Conservation (phyloP, 148 eudicot genomes). For the Chenopodium formosanum region DNA sequence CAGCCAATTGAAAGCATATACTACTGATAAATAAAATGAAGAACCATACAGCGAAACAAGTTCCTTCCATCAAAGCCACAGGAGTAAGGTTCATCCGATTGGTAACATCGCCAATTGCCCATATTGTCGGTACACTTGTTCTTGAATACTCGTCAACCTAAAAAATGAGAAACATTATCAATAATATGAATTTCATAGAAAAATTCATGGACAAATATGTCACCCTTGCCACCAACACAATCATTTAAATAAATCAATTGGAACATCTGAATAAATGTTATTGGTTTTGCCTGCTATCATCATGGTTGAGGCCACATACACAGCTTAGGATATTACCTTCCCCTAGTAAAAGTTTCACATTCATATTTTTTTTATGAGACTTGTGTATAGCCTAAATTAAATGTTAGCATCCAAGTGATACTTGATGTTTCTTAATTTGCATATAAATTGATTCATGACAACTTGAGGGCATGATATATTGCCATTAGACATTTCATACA, state of each 20-base stretch:
- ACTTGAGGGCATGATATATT: not conserved
- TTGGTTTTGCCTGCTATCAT: not conserved
- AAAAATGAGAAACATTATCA: constrained; percentile 16
- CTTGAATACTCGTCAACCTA: constrained; percentile 88
- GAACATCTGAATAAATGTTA: not conserved
- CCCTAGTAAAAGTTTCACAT: not conserved
- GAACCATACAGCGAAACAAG: constrained; percentile 75
- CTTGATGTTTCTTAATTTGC: not conserved
- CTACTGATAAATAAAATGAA: not conserved
- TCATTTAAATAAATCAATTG: not conserved
- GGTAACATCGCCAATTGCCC: constrained; percentile 97
- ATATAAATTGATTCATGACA: not conserved
- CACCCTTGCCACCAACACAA: not conserved
- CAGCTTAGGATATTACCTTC: not conserved
- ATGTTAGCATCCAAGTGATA: not conserved
- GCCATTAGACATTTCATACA: too few species aligned
- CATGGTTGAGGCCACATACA: too few species aligned
- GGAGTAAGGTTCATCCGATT: constrained; percentile 98
- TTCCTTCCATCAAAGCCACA: constrained; percentile 97
- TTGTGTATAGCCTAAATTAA: too few species aligned
- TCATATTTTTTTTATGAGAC: too few species aligned
- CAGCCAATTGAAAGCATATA: constrained; percentile 5
- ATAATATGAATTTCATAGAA: not conserved
- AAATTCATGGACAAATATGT: not conserved
- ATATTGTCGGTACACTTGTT: constrained; percentile 81